Percentiles rank a stretch among this genome's conserved stretches.
phyloP scores from a whole-genome alignment of 306 rosid species.

The Inga oerstediana region DNA sequence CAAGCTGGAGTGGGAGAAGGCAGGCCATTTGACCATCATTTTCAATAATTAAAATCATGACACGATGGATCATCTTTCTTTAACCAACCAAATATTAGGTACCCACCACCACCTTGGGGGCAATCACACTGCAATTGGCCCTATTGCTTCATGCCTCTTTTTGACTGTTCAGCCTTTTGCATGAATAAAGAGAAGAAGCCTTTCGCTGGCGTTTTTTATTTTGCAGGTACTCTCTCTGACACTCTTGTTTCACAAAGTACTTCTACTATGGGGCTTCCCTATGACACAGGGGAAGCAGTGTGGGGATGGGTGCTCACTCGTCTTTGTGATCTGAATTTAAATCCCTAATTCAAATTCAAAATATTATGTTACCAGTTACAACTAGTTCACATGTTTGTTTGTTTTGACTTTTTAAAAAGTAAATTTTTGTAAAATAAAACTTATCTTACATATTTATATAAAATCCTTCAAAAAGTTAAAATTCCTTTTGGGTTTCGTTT shows the following conservation, averaged over 20 bases:
- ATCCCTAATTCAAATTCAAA: neutral
- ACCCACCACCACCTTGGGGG: constrained; percentile 38
- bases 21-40: constrained; percentile 25
- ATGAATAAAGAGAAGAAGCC: constrained; percentile 17
- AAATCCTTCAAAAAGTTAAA: too few relatives aligned
- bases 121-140: constrained; percentile 14
- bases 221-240: constrained; percentile 5
- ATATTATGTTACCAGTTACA: neutral
- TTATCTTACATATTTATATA: too few relatives aligned
- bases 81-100: constrained; percentile 35
- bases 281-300: neutral
- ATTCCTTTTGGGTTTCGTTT: neutral
- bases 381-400: neutral
- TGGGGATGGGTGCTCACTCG: neutral
- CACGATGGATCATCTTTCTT: constrained; percentile 32
- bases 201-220: constrained; percentile 1
- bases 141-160: constrained; percentile 13
- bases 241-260: neutral
- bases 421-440: too few relatives aligned
- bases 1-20: constrained; percentile 13
- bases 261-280: neutral
- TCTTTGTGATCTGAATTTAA: neutral
- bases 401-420: too few relatives aligned
- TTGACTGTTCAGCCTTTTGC: constrained; percentile 13
- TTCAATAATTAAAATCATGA: constrained; percentile 33